Evolutionary conservation across 2,329 filamentous ascomycete genomes (phyloP).

Genomic region (Fusarium ramigenum): DNA sequence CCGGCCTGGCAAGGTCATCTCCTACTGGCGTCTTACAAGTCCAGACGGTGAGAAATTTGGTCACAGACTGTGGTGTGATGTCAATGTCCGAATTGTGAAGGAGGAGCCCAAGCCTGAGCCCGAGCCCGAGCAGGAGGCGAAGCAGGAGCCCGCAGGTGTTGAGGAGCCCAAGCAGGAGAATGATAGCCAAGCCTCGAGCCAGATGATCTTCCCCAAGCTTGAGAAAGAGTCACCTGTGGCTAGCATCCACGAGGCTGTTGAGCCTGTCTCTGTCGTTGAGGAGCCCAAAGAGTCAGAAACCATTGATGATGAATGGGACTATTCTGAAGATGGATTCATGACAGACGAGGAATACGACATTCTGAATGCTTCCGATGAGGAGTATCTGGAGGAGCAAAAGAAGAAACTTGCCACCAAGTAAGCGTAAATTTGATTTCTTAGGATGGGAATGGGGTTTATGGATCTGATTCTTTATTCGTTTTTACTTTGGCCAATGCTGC

Average conservation of each 20-base stretch:
- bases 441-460: conserved; percentile 36
- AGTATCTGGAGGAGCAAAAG: conserved; percentile 70
- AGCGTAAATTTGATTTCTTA: conserved; percentile 29
- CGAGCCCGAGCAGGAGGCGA: conserved; percentile 37
- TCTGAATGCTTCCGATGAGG: conserved; percentile 92
- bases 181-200: conserved; percentile 50
- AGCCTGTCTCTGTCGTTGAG: conserved; percentile 65
- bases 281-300: conserved; percentile 60
- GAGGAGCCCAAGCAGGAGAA: conserved; percentile 46
- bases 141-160: conserved; percentile 29
- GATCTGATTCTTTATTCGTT: conserved; percentile 13
- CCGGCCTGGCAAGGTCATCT: conserved; percentile 82
- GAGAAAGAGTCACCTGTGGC: conserved; percentile 90
- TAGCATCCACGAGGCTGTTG: conserved; percentile 76
- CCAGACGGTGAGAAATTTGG: conserved; percentile 85
- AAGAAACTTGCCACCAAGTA: conserved; percentile 53
- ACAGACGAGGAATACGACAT: conserved; percentile 99
- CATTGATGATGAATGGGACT: conserved; percentile 68
- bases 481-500: conserved; percentile 21
- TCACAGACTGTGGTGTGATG: conserved; percentile 94
- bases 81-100: conserved; percentile 69
- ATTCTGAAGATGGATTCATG: conserved; percentile 80
- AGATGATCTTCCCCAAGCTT: conserved; percentile 97
- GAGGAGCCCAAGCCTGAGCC: conserved; percentile 38
- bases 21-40: conserved; percentile 94